A percentile compares a stretch with the other conserved stretches of the same genome.
Evolutionary conservation across 441 rosid genomes (phyloP).

Genomic region (Melastoma candidum): DNA sequence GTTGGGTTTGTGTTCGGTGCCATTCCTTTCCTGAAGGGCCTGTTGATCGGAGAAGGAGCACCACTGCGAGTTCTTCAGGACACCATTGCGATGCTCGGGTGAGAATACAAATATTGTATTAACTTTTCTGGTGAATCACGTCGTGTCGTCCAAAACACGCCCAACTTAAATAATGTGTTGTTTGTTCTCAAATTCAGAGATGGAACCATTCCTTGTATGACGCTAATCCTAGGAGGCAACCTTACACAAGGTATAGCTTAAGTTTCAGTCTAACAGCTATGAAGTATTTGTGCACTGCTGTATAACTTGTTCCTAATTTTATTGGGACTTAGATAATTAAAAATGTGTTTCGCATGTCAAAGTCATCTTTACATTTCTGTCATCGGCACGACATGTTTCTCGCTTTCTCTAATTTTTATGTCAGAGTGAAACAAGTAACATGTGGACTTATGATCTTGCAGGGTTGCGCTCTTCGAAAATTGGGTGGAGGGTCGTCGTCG

Average conservation of each 20-base stretch:
- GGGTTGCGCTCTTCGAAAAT: conserved; percentile 55
- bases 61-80: conserved; percentile 68
- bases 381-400: no score
- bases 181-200: conserved; percentile 28
- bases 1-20: conserved; percentile 72
- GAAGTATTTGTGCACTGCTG: no score
- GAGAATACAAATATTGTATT: conserved; percentile 4
- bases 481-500: conserved; percentile 34
- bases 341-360: no score
- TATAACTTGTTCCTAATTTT: no score
- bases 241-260: conserved; percentile 51
- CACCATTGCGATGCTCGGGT: conserved; percentile 70
- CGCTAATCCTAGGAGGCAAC: conserved; percentile 84
- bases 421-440: neutral
- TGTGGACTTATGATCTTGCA: conserved; percentile 5
- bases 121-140: neutral
- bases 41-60: conserved; percentile 61
- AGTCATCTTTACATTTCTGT: no score
- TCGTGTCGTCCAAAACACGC: no score
- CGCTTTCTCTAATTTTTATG: neutral
- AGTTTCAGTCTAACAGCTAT: neutral
- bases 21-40: conserved; percentile 48
- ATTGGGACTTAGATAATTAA: no score
- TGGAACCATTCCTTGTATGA: conserved; percentile 76
- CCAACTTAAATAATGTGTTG: no score